A percentile compares a stretch with the other conserved stretches of the same genome.
phyloP scores from a whole-genome alignment of 1,139 yeast species.

The Starmera stellimalicola region DNA sequence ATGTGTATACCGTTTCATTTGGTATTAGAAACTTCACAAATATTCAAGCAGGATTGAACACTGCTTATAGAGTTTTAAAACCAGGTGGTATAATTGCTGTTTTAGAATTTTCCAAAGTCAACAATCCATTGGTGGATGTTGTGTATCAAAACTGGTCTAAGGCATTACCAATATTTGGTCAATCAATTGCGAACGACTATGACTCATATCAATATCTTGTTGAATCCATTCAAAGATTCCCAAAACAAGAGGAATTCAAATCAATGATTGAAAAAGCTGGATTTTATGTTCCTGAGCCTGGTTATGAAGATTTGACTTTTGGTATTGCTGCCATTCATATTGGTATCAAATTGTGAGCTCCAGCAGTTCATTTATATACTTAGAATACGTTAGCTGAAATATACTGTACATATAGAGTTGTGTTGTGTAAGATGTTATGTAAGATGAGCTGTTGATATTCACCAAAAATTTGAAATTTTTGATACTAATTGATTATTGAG shows the following conservation, averaged over 20 bases:
- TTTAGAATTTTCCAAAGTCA: conserved; percentile 88
- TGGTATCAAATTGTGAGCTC: conserved; percentile 68
- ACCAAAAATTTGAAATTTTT: not conserved
- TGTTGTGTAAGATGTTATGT: conserved; percentile 26
- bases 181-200: conserved; percentile 86
- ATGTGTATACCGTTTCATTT: conserved; percentile 91
- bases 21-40: conserved; percentile 96
- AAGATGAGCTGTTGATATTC: conserved; percentile 29
- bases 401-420: too few relatives aligned
- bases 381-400: not conserved
- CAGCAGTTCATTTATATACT: not conserved
- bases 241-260: conserved; percentile 85
- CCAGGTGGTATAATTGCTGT: conserved; percentile 99
- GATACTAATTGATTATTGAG: too few relatives aligned
- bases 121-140: conserved; percentile 64
- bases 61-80: conserved; percentile 89
- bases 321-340: conserved; percentile 96
- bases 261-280: conserved; percentile 93
- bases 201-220: conserved; percentile 94
- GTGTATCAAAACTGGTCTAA: conserved; percentile 84
- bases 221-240: conserved; percentile 87
- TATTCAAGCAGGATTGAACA: conserved; percentile 83
- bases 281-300: conserved; percentile 78
- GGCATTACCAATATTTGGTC: conserved; percentile 89
- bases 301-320: conserved; percentile 91